Evolutionary conservation across 805 yeast genomes (phyloP).

Genomic region (Saturnispora kantuleensis): DNA sequence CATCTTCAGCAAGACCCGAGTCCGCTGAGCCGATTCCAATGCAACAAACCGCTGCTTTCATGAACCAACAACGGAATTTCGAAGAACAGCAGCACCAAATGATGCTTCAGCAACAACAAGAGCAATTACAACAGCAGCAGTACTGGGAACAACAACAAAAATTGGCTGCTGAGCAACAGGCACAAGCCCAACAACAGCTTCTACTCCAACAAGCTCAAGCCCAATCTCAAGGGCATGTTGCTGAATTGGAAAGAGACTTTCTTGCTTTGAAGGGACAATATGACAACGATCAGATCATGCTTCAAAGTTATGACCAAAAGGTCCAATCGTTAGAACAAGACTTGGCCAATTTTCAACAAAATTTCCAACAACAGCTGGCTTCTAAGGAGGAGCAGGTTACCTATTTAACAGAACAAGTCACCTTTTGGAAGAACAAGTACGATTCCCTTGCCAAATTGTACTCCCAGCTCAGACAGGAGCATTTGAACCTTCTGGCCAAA

Average conservation of each 20-base stretch:
- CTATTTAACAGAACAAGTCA: conserved; percentile 63
- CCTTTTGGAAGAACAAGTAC: conserved; percentile 75
- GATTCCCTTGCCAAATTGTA: conserved; percentile 83
- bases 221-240: conserved; percentile 68
- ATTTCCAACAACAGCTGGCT: conserved; percentile 62
- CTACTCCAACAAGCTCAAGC: conserved; percentile 57
- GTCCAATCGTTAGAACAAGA: conserved; percentile 77
- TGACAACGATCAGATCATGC: conserved; percentile 73
- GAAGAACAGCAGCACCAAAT: conserved; percentile 52
- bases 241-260: conserved; percentile 75
- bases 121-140: conserved; percentile 58
- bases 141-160: conserved; percentile 68
- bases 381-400: conserved; percentile 67
- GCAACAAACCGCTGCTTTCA: conserved; percentile 41
- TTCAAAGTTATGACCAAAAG: conserved; percentile 79
- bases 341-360: conserved; percentile 45
- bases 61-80: conserved; percentile 41
- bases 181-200: conserved; percentile 60
- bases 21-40: conserved; percentile 12
- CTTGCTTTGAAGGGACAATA: conserved; percentile 68
- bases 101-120: conserved; percentile 54
- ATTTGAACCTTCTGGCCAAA: conserved; percentile 64
- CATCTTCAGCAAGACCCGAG: conserved; percentile 30
- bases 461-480: conserved; percentile 88
- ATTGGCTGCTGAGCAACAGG: conserved; percentile 57